These are phyloP conservation scores for Triangularia setosa DNA, from an alignment of 2,329 filamentous ascomycete species.

Conservation along the genomic window DNA sequence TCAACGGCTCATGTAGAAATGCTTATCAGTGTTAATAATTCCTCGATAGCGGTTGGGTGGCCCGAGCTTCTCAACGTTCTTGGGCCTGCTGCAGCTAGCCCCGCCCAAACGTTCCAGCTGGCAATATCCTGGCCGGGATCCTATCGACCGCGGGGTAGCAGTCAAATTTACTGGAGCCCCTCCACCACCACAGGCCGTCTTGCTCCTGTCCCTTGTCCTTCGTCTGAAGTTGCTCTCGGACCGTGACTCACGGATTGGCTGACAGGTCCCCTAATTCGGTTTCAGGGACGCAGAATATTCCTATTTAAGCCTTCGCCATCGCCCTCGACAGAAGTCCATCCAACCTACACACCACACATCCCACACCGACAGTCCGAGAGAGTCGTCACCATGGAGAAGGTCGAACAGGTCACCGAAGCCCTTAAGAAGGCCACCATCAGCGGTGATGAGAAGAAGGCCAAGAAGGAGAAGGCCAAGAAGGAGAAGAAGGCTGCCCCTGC, in stretches of 20 bases:
- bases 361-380: not conserved
- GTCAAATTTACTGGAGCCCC: conserved; percentile 21
- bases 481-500: conserved; percentile 43
- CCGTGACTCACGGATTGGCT: conserved; percentile 23
- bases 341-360: not conserved
- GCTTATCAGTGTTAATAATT: not conserved
- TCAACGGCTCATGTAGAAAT: not conserved
- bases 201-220: conserved; percentile 1
- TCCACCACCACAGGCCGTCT: conserved; percentile 1
- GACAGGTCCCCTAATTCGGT: conserved; percentile 8
- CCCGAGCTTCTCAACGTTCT: conserved; percentile 9
- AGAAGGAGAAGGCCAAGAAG: conserved; percentile 45
- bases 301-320: not conserved
- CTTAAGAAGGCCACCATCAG: conserved; percentile 36
- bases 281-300: conserved; percentile 3
- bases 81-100: not conserved
- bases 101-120: conserved; percentile 1
- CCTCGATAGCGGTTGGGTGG: conserved; percentile 2
- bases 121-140: conserved; percentile 1
- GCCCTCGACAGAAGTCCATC: not conserved
- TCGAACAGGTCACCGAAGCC: conserved; percentile 26
- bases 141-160: conserved; percentile 26
- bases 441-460: conserved; percentile 31
- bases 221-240: conserved; percentile 11
- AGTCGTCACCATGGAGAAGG: conserved; percentile 23